These are phyloP conservation scores for Mycena epipterygia DNA, from an alignment of 768 basidiomycete species.

Conservation along the genomic window DNA sequence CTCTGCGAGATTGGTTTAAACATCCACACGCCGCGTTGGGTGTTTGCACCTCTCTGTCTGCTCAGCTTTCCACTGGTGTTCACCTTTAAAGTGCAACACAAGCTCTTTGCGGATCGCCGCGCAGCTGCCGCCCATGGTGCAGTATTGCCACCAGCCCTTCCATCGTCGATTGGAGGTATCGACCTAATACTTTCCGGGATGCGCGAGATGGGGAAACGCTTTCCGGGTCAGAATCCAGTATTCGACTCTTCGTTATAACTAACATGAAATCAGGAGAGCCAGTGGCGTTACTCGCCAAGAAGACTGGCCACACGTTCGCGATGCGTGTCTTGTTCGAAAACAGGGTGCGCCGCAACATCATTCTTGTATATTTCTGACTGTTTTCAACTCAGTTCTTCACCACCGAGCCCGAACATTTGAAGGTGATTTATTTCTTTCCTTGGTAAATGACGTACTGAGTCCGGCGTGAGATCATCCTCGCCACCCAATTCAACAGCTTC, in stretches of 20 bases:
- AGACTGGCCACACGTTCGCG: conserved; percentile 7
- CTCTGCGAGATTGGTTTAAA: background rate
- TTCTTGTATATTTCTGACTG: background rate
- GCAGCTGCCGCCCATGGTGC: conserved; percentile 23
- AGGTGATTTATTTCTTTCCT: conserved; percentile 33
- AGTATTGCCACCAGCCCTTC: conserved; percentile 18
- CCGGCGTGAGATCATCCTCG: conserved; percentile 50
- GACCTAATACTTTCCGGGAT: background rate
- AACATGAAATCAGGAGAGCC: conserved; percentile 6
- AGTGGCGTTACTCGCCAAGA: background rate
- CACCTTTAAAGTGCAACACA: conserved; percentile 8
- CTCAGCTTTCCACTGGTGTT: conserved; percentile 24
- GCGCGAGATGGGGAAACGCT: background rate
- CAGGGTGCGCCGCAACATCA: conserved; percentile 2
- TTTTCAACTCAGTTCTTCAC: conserved; percentile 49
- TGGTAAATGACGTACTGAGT: background rate
- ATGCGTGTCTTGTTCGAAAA: conserved; percentile 28
- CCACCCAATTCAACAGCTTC: conserved; percentile 62
- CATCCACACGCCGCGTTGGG: background rate
- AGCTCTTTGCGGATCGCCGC: background rate
- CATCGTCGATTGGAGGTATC: conserved; percentile 25
- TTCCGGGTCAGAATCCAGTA: conserved; percentile 6
- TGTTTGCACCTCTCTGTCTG: background rate
- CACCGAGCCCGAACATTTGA: conserved; percentile 62
- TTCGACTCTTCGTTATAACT: background rate